Base-by-base conservation (phyloP, 2,329 filamentous ascomycete species). In the Ascochyta koolunga region DNA sequence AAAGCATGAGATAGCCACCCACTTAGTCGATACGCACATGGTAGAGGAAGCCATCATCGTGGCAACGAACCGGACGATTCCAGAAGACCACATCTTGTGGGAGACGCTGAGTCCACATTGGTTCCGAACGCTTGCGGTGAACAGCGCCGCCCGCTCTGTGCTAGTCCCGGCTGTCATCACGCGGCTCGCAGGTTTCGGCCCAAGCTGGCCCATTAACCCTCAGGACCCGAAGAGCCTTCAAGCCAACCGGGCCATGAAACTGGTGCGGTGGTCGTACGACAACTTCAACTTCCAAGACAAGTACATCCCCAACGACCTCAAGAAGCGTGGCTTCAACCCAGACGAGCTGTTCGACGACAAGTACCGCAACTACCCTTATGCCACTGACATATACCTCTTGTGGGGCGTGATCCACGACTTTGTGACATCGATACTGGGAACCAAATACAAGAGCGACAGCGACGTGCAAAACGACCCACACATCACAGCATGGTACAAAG, bases 41-140 rank as follows among this genome's bases (percentile, higher is more conserved):
- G 18, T 56, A 1, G 53, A 56, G 35, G 53, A 56, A 44, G 53
- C 53, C 2, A 56, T 56, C 29, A 56, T 56, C n/a, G 48, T 56
- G 1, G 53, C 53, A 8, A 56, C 53, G 4, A 48, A 56, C 29
- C 53, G 53, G 13, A 56, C 53, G 1, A 36, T 56, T 13, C 52
- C 52, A 5, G 53, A 56, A 6, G 39, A 56, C 8, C 53, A 56
- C 22, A 50, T 56, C 3, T 6, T 56, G 10, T 51, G 48, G 33
- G 53, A 56, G 16, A 43, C 29, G 1, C 22, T 56, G 16, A 56
- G 48, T n/a, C 53, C 53, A 9, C 53, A 56, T 19, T 56, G 53
- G 53, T 56, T 51, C 43, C 48, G 53, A 3, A 56, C 53, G 7
- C 29, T 56, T 11, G 42, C 53, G 7, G 5, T 56, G 24, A 56